A percentile compares a stretch with the other conserved stretches of the same genome.
Evolutionary conservation across 305 asterid genomes (phyloP).

Genomic region (Fraxinus latifolia): DNA sequence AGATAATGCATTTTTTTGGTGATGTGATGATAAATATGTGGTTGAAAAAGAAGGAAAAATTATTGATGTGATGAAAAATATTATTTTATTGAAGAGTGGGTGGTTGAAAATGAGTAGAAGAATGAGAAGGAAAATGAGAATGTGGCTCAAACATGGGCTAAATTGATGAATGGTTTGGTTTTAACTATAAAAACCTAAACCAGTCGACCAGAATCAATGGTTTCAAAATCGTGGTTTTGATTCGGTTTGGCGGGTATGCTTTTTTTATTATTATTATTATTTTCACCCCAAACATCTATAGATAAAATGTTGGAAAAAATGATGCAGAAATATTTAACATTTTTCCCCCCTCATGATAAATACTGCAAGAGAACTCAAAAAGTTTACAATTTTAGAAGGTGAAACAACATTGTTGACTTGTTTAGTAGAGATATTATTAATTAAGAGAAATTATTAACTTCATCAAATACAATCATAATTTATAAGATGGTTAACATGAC

Average conservation of each 20-base stretch:
- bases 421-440: not conserved
- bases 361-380: not conserved
- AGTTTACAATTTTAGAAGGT: not conserved
- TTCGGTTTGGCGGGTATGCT: not conserved
- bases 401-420: not conserved
- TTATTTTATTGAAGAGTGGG: too few relatives aligned
- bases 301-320: not conserved
- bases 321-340: not conserved
- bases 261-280: not conserved
- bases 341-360: not conserved
- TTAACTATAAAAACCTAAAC: not conserved
- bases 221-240: not conserved
- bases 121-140: too few relatives aligned
- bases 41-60: too few relatives aligned
- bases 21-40: too few relatives aligned
- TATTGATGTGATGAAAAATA: too few relatives aligned
- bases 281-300: not conserved
- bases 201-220: not conserved
- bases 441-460: not conserved
- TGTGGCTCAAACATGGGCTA: too few relatives aligned
- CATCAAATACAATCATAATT: not conserved
- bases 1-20: too few relatives aligned
- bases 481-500: not conserved
- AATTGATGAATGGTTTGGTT: not conserved
- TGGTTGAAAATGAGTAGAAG: too few relatives aligned